Conservation (phyloP, 2,329 filamentous ascomycete genomes). For the Ophiocordyceps australis region DNA sequence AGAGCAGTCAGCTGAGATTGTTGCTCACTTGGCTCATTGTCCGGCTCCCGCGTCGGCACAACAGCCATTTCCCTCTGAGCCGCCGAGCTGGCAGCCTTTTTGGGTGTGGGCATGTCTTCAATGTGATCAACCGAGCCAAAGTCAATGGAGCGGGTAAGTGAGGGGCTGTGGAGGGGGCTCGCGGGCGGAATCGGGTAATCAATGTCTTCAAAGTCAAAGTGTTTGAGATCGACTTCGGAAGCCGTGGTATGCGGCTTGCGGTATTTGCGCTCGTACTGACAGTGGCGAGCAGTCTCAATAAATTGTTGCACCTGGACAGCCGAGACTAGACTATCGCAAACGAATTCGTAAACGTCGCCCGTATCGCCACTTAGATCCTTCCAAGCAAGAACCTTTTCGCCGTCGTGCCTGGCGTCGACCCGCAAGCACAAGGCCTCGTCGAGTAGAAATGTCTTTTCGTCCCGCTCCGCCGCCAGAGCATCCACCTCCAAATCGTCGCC, state of each 20-base stretch:
- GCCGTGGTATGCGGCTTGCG: constrained; percentile 63
- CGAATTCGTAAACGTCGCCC: constrained; percentile 94
- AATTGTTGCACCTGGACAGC: constrained; percentile 62
- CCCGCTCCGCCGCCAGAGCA: constrained; percentile 60
- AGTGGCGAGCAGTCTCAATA: constrained; percentile 68
- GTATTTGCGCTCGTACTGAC: constrained; percentile 96
- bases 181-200: constrained; percentile 46
- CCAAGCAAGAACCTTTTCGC: constrained; percentile 84
- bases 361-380: constrained; percentile 83
- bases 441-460: constrained; percentile 95
- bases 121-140: no score
- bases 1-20: no score
- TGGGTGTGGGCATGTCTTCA: constrained; percentile 35
- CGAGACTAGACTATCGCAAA: constrained; percentile 63
- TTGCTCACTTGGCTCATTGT: constrained; percentile 6
- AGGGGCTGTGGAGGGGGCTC: constrained; percentile 42
- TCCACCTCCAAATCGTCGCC: constrained; percentile 65
- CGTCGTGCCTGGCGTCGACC: constrained; percentile 60
- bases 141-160: constrained; percentile 31
- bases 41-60: constrained; percentile 13
- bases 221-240: constrained; percentile 59
- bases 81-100: constrained; percentile 24
- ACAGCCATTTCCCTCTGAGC: constrained; percentile 22
- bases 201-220: constrained; percentile 65
- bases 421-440: constrained; percentile 82